phyloP scores from a whole-genome alignment of 139 green algal genomes.

The Pseudopediastrum boryanum region DNA sequence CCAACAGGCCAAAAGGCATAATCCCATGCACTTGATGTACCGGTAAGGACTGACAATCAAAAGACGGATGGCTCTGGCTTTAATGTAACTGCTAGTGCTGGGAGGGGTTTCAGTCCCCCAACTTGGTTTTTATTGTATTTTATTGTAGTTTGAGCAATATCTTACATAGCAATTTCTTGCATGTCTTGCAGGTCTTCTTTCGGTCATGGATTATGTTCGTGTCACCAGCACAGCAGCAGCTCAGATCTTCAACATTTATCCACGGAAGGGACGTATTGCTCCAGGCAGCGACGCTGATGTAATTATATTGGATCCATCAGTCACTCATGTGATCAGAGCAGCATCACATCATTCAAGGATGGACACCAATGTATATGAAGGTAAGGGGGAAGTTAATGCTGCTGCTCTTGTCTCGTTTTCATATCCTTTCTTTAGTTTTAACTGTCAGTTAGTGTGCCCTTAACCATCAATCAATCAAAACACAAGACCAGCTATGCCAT shows the following conservation, averaged over 20 bases:
- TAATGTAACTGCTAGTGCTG: not conserved
- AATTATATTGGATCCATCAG: conserved; percentile 87
- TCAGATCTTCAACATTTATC: conserved; percentile 93
- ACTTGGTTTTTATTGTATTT: not conserved
- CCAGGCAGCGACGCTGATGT: conserved; percentile 92
- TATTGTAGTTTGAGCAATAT: no score
- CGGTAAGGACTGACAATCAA: not conserved
- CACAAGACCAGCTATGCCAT: no score
- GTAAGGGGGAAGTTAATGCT: conserved; percentile 47
- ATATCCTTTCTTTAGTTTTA: not conserved
- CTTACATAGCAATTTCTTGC: no score
- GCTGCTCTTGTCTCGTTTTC: not conserved
- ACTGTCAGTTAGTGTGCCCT: no score
- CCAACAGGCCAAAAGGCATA: no score
- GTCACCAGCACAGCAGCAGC: conserved; percentile 86
- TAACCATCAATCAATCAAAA: no score
- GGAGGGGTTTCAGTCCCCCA: no score
- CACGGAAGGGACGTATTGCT: conserved; percentile 85
- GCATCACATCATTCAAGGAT: conserved; percentile 82
- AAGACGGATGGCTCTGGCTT: not conserved
- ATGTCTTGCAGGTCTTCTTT: conserved; percentile 69
- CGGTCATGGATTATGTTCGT: conserved; percentile 81
- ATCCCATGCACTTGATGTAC: no score
- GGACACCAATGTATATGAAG: conserved; percentile 97
- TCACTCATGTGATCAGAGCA: conserved; percentile 75